Base-by-base conservation (phyloP, 2,329 filamentous ascomycete species). In the Verticillium klebahnii region DNA sequence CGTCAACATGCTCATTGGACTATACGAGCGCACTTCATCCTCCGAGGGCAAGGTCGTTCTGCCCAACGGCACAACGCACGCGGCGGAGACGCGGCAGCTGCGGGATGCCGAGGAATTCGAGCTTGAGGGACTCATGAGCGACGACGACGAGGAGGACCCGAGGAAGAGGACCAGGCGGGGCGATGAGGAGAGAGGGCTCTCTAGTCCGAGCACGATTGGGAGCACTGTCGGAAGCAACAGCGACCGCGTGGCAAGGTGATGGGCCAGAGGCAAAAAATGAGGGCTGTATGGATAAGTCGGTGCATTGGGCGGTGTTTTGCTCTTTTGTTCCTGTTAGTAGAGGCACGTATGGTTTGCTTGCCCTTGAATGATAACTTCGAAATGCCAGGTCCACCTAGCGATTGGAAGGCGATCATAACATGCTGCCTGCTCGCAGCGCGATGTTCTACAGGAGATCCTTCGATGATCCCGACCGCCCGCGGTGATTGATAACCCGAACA, bases 81-180 rank as follows among this genome's bases (percentile, higher is more conserved):
- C 17, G 6, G 58, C 40, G 17, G 58, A 59, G 45, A 25, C 58
- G 11, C 17, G 58, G 15, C 85, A 85, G 64, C 80, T 94, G 40
- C 82, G 86, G 34, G 93, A 96, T 71, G 93, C 91, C 0, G 90
- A 97, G 72, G 93, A 97, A 68, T 99, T 97, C 73, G 95, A 98
- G 76, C 82, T 99, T 1, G 92, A 95, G 63, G 94, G 92, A 0
- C 77, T 99, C 45, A 93, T 93, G 73, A 95, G 90, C 62, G 93
- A 96, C 55, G 93, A 96, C 19, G 93, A 96, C 55, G 93, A 96
- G 19, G 58, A 81, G 25, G 76, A 75, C 36, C 62, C 68, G 12
- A 69, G 72, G 4, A 66, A 69, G n/a, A 40, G 15, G 23, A n/a
- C 37, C 19, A 45, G 68, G 50, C 62, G 69, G 32, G 69, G 65